phyloP scores from a whole-genome alignment of 1,284 basidiomycete genomes.

The Xanthoconium separans region DNA sequence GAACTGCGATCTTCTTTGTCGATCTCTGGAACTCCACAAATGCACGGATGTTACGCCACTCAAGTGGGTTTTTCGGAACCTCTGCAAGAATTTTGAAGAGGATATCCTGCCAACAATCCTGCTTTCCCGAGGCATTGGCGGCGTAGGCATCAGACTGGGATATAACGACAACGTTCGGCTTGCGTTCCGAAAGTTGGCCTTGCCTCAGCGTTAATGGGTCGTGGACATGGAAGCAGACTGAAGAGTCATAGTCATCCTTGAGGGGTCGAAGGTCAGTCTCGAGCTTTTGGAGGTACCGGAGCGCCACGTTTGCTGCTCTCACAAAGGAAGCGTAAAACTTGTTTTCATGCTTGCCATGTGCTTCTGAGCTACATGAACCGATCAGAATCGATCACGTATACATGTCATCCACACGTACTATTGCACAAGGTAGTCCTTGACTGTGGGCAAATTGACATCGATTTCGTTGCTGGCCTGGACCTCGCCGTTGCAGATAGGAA shows the following conservation, averaged over 20 bases:
- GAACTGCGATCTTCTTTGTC: too few relatives aligned
- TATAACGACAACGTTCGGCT: background rate
- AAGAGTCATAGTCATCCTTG: too few relatives aligned
- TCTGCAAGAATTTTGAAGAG: too few relatives aligned
- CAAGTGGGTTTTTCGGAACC: too few relatives aligned
- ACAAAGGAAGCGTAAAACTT: background rate
- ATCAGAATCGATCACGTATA: background rate
- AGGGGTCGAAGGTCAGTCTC: background rate
- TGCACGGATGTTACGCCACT: too few relatives aligned
- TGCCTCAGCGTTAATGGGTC: background rate
- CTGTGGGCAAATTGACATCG: too few relatives aligned
- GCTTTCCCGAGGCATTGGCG: background rate
- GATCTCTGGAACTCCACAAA: too few relatives aligned
- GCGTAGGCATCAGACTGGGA: background rate
- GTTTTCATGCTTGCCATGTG: background rate
- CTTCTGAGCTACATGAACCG: background rate
- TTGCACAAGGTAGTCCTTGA: background rate
- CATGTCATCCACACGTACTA: background rate
- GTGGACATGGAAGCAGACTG: background rate
- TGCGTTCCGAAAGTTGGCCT: background rate
- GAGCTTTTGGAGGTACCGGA: background rate
- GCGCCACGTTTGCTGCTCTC: background rate
- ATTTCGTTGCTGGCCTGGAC: background rate
- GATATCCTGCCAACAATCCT: too few relatives aligned
- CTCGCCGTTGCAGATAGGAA: background rate